phyloP scores from a whole-genome alignment of 164 flowering plant species.

The Akebia trifoliata region DNA sequence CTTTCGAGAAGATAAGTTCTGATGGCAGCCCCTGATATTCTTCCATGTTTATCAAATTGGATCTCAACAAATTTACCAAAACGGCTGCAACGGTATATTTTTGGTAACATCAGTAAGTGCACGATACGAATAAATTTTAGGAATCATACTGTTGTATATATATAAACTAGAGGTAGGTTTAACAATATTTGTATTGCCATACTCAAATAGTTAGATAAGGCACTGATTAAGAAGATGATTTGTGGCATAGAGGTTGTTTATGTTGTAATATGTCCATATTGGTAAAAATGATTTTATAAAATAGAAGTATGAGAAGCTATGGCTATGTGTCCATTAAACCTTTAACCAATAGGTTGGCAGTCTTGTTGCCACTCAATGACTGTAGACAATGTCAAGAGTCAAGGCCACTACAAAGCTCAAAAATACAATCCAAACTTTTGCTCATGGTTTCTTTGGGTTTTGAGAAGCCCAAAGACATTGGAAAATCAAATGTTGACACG shows the following conservation, averaged over 20 bases:
- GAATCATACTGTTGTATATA: background rate
- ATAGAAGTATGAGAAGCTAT: background rate
- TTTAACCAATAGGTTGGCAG: too few species aligned
- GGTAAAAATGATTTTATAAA: background rate
- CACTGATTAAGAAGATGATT: background rate
- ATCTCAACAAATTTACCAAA: conserved; percentile 87
- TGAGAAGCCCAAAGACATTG: too few species aligned
- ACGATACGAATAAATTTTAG: background rate
- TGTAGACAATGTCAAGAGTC: too few species aligned
- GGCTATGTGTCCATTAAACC: background rate
- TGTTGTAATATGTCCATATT: background rate
- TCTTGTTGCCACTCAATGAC: too few species aligned
- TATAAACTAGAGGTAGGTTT: background rate
- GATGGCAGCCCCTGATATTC: conserved; percentile 82
- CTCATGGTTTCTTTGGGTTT: too few species aligned
- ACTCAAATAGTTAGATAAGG: background rate
- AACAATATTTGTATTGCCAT: background rate
- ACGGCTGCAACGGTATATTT: conserved; percentile 43
- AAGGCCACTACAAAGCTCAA: too few species aligned
- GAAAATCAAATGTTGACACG: too few species aligned
- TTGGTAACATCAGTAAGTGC: conserved; percentile 7
- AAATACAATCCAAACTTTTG: too few species aligned
- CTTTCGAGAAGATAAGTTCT: conserved; percentile 75
- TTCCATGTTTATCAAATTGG: conserved; percentile 66
- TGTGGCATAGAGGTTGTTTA: background rate